A percentile compares a stretch with the other conserved stretches of the same genome.
Evolutionary conservation across 768 basidiomycete genomes (phyloP).

Genomic region (Cystofilobasidium ferigula): DNA sequence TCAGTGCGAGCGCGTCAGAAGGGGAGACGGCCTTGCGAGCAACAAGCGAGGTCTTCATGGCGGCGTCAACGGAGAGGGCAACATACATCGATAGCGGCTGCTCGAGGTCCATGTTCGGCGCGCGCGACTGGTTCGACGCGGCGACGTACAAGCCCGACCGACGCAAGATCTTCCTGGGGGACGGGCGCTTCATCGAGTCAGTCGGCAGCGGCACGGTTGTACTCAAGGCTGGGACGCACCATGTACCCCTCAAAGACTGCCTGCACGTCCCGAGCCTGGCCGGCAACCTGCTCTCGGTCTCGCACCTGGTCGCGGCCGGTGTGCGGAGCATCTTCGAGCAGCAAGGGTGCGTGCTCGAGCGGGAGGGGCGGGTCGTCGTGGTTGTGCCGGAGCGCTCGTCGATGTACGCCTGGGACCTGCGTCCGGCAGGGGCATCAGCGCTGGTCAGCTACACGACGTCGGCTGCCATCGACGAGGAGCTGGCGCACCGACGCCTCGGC

Average conservation of each 20-base stretch:
- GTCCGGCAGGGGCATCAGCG: too few relatives aligned
- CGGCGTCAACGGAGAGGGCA: not conserved
- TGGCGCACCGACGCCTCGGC: too few relatives aligned
- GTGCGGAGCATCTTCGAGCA: not conserved
- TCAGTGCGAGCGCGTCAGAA: not conserved
- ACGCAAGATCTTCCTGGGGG: not conserved
- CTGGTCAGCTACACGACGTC: too few relatives aligned
- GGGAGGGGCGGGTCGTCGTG: too few relatives aligned
- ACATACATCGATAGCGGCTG: not conserved
- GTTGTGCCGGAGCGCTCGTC: too few relatives aligned
- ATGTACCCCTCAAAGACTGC: not conserved
- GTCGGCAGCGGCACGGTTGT: not conserved
- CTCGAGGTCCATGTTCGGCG: not conserved
- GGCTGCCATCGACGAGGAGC: too few relatives aligned
- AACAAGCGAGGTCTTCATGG: not conserved
- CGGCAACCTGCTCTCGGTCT: constrained; percentile 1
- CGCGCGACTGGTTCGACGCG: not conserved
- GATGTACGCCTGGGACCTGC: too few relatives aligned
- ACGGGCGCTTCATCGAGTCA: not conserved
- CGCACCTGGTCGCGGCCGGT: not conserved
- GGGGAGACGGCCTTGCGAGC: too few relatives aligned
- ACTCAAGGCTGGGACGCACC: not conserved
- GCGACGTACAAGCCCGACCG: not conserved
- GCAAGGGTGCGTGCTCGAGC: too few relatives aligned
- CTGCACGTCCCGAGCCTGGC: not conserved